Evolutionary conservation across 768 basidiomycete genomes (phyloP), one percentile per base, ranked within the genome.

Genomic region (Rickenella mellea): DNA sequence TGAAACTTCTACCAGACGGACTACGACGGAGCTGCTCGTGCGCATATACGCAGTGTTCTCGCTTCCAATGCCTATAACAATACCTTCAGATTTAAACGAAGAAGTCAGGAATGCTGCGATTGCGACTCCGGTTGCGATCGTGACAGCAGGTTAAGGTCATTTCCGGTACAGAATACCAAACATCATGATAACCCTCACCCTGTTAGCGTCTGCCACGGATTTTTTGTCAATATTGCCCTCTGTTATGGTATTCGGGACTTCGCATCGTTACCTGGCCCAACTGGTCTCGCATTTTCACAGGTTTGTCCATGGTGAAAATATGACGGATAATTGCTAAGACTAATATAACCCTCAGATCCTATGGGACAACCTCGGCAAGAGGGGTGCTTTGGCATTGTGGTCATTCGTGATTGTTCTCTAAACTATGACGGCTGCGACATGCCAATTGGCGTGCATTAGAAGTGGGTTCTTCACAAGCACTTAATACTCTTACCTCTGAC

Each of bases 391-490:
- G 12, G 51, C 30, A n/a, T 28, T 51, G 10, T 51, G 49, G 49
- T 53, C 46, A 20, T 41, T 51, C 9, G 49, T 51, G 37, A 51
- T 51, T 28, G 30, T 51, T 11, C 25, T 51, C 14, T 47, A 51
- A 30, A 42, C 49, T n/a, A 27, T 51, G 26, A 47, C 40, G 21
- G 44, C 39, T 14, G 25, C 44, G 12, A 50, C 51, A 11, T 48
- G 48, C 31, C 50, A 51, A 29, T 33, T 51, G 36, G 50, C 50
- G 3, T 42, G 44, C 26, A 47, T 51, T 21, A 20, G 50, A 33
- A 47, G 50, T 51, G 36, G 11, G 44, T 40, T 19, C 14, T 14
- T 45, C 11, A 22, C n/a, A 46, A 17, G 6, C 27, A 14, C 12
- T 4, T n/a, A 20, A 2, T 6, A 20, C n/a, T 3, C 2, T 15